Evolutionary conservation across 306 rosid species (phyloP).

Genomic region (Sophora flavescens): DNA sequence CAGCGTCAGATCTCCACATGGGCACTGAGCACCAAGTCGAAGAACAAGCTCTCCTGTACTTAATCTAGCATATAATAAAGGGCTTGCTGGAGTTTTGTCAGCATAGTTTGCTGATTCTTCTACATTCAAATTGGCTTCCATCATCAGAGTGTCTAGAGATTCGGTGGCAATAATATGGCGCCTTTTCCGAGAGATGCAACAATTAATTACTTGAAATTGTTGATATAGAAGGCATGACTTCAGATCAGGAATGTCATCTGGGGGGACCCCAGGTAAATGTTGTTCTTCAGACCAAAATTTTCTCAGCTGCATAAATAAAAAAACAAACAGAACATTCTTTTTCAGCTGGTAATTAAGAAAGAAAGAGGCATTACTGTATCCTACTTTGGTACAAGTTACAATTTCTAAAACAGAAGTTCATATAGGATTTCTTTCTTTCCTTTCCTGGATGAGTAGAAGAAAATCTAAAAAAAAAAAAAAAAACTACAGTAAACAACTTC

Average conservation of each 20-base stretch:
- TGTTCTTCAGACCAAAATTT: constrained; percentile 81
- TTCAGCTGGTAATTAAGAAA: constrained; percentile 38
- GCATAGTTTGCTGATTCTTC: constrained; percentile 46
- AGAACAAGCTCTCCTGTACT: constrained; percentile 81
- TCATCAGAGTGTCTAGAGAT: constrained; percentile 70
- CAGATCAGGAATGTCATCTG: constrained; percentile 86
- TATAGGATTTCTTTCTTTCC: constrained; percentile 1
- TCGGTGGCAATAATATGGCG: constrained; percentile 72
- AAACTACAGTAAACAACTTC: neutral
- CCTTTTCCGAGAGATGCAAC: constrained; percentile 90
- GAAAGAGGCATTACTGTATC: constrained; percentile 25
- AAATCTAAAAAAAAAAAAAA: neutral
- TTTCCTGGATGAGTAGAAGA: neutral
- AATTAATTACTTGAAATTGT: constrained; percentile 85
- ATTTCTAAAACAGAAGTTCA: constrained; percentile 36
- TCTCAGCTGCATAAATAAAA: constrained; percentile 69
- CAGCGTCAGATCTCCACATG: constrained; percentile 64
- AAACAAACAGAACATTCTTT: constrained; percentile 18
- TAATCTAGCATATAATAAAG: constrained; percentile 71
- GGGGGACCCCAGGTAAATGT: constrained; percentile 76
- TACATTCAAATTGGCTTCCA: constrained; percentile 61
- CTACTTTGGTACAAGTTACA: constrained; percentile 30
- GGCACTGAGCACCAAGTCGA: constrained; percentile 83
- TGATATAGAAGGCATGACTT: constrained; percentile 88
- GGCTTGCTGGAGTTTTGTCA: constrained; percentile 50